Base-by-base conservation (phyloP, 306 rosid genomes). In the Vachellia pachyceras region DNA sequence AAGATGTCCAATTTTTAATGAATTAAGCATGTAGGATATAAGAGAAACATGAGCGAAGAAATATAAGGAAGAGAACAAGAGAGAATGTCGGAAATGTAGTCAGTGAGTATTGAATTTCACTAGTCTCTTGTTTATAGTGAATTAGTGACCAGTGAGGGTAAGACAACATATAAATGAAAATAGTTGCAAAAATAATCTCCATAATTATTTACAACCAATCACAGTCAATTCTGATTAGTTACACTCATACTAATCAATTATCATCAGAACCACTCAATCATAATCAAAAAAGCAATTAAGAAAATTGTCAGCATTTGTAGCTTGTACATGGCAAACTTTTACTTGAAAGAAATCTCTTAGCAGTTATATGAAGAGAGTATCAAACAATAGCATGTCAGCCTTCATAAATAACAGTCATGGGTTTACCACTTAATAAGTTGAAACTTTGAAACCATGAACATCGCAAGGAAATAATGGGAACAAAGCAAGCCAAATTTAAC, bases 401-500 rank as follows among this genome's bases (percentile, higher is more conserved):
- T 77, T 57, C 5, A 60, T 54, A 69, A 70, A 61, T 20, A 75
- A 64, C 63, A 72, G 72, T 72, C 73, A 37, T 58, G 46, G 36
- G 49, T 66, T 54, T 79, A 77, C 76, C 22, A 70, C 44, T 76
- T 46, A 71, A 25, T 39, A 57, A 75, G 49, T 67, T 76, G 74
- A 77, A 83, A 12, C 55, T 40, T n/a, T n/a, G 50, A 68, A 68
- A 77, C 18, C 40, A 60, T 23, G 77, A 65, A 42, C 41, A 70
- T 54, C 13, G 36, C 58, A 73, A 29, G 58, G 66, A 55, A 52
- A 52, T 36, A 4, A 45, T 52, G 58, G 37, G 22, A 22, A 18
- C 7, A 46, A 46, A 72, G 41, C 22, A 47, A 49, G 79, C 40
- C n/a, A 78, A 65, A 60, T 18, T 78, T 20, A 66, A 67, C 93